These are phyloP conservation scores for Vigna radiata DNA, from an alignment of 306 rosid species.

Conservation along the genomic window DNA sequence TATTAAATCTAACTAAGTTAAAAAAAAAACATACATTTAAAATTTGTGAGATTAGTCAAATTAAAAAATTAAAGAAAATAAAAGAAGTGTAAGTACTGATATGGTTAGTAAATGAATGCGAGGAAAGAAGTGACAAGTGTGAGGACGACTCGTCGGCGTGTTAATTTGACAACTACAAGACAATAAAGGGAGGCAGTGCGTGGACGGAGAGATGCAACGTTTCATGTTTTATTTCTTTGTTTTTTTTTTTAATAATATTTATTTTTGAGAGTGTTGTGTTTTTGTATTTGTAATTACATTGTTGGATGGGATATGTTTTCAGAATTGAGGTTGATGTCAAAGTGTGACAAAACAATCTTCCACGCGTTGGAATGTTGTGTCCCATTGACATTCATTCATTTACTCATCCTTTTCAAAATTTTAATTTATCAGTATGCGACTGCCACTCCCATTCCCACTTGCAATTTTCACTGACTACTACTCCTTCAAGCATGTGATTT, in stretches of 20 bases:
- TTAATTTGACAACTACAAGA: conserved; percentile 56
- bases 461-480: too few species aligned
- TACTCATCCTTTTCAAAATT: background rate
- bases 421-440: too few species aligned
- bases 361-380: conserved; percentile 44
- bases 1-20: too few species aligned
- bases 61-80: too few species aligned
- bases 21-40: too few species aligned
- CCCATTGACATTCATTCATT: conserved; percentile 40
- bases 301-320: conserved; percentile 52
- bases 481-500: too few species aligned
- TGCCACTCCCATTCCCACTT: too few species aligned
- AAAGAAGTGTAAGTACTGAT: too few species aligned
- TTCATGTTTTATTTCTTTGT: conserved; percentile 1
- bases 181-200: conserved; percentile 43
- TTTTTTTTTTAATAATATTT: background rate
- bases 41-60: too few species aligned
- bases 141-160: conserved; percentile 24
- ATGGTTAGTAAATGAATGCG: background rate
- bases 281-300: conserved; percentile 41
- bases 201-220: conserved; percentile 48
- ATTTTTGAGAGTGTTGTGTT: background rate
- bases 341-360: conserved; percentile 47
- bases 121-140: background rate
- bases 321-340: conserved; percentile 34